Conservation (phyloP, 2,329 filamentous ascomycete genomes). For the Aurifilum marmelostoma region DNA sequence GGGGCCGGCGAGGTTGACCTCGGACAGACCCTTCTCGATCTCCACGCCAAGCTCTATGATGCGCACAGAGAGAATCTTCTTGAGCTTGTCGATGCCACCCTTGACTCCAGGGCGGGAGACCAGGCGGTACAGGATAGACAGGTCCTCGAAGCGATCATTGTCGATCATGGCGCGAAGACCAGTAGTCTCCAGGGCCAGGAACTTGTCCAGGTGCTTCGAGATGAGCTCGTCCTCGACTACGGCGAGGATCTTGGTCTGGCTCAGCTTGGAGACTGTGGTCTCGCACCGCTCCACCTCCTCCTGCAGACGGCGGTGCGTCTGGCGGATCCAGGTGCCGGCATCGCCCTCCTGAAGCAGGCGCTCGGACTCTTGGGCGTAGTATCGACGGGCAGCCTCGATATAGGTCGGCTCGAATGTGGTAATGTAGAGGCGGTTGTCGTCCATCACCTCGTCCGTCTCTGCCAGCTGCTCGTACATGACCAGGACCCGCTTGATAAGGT, state of each 20-base stretch:
- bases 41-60: conserved; percentile 80
- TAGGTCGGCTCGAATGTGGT: conserved; percentile 82
- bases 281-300: conserved; percentile 84
- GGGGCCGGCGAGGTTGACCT: conserved; percentile 55
- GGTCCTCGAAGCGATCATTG: conserved; percentile 78
- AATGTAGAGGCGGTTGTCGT: conserved; percentile 80
- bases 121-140: conserved; percentile 80
- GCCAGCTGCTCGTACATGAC: conserved; percentile 91
- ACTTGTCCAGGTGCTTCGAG: conserved; percentile 73
- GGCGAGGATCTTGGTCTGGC: conserved; percentile 70
- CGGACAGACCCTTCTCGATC: conserved; percentile 71
- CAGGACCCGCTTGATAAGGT: conserved; percentile 78
- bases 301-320: conserved; percentile 71
- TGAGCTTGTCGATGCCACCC: conserved; percentile 62
- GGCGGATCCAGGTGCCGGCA: conserved; percentile 78
- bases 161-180: conserved; percentile 90
- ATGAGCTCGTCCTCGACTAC: conserved; percentile 86
- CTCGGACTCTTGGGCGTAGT: conserved; percentile 78
- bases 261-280: conserved; percentile 76
- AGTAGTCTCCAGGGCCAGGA: conserved; percentile 82
- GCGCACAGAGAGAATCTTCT: conserved; percentile 75
- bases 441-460: conserved; percentile 76
- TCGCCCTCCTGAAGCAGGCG: conserved; percentile 76
- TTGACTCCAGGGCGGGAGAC: conserved; percentile 56
- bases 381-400: conserved; percentile 68